These are phyloP conservation scores for Tolypocladium guangdongense DNA, from an alignment of 2,329 filamentous ascomycete species.

Conservation along the genomic window DNA sequence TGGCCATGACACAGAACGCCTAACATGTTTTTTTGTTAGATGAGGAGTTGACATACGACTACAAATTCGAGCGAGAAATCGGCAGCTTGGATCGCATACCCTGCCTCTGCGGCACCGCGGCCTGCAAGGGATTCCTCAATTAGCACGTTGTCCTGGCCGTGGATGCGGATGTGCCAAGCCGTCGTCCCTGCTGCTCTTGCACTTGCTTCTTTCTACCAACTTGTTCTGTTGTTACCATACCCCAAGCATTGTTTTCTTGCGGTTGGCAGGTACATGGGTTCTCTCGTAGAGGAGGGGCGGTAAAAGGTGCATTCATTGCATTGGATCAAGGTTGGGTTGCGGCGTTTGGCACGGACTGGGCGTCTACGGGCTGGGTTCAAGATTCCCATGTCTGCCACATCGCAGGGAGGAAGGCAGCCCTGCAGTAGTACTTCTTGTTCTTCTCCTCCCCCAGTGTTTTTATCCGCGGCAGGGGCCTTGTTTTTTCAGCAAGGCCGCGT, in stretches of 20 bases:
- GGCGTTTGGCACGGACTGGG: constrained; percentile 3
- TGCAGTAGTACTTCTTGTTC: neutral
- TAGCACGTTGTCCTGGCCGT: constrained; percentile 32
- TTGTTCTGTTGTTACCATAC: neutral
- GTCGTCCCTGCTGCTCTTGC: neutral
- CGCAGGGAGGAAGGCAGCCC: neutral
- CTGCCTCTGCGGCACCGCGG: constrained; percentile 89
- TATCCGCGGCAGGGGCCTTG: neutral
- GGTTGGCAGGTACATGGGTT: neutral
- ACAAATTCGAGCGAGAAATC: constrained; percentile 98
- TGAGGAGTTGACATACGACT: constrained; percentile 98
- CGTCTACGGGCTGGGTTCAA: neutral
- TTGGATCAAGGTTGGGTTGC: constrained; percentile 3
- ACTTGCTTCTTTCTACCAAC: neutral
- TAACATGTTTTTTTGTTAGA: constrained; percentile 44
- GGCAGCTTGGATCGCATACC: constrained; percentile 92
- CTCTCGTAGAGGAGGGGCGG: neutral
- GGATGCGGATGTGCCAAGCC: neutral
- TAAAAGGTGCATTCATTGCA: neutral
- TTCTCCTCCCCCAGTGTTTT: neutral
- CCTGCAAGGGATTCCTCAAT: constrained; percentile 98
- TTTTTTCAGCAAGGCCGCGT: neutral
- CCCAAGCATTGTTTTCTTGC: neutral
- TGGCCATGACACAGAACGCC: neutral
- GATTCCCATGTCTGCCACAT: neutral